Conservation (phyloP, 2,329 filamentous ascomycete genomes). For the Colletotrichum karsti region DNA sequence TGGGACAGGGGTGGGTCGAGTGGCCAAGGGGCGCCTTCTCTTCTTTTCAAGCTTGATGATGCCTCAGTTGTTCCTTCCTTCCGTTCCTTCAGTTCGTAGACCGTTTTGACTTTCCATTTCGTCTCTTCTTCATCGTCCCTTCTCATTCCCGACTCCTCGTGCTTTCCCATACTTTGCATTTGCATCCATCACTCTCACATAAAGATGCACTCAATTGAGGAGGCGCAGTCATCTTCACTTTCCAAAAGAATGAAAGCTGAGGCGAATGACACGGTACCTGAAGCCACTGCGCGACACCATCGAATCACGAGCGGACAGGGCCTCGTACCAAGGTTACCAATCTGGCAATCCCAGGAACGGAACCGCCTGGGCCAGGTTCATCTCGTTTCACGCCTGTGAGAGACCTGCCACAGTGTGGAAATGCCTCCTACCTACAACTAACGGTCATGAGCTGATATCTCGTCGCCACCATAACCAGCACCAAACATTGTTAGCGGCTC, state of each 20-base stretch:
- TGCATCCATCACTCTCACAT: too few species aligned
- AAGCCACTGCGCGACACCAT: background rate
- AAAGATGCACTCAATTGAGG: too few species aligned
- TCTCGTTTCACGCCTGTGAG: constrained; percentile 26
- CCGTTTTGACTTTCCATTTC: too few species aligned
- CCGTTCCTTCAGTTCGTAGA: too few species aligned
- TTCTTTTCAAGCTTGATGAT: too few species aligned
- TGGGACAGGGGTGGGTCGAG: too few species aligned
- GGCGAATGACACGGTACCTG: background rate
- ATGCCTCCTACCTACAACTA: background rate
- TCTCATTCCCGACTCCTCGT: background rate
- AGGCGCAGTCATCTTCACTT: background rate
- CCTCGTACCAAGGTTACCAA: background rate
- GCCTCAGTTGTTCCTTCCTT: too few species aligned
- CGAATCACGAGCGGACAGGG: background rate
- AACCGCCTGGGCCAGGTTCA: constrained; percentile 13
- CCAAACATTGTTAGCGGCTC: background rate
- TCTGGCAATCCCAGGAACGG: background rate
- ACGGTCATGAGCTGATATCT: too few species aligned
- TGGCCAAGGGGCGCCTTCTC: background rate
- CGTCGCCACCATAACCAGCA: too few species aligned
- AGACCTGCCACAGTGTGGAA: background rate
- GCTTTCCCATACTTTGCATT: background rate
- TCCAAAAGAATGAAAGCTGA: background rate
- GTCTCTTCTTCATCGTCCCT: background rate